A percentile compares a stretch with the other conserved stretches of the same genome.
These are phyloP conservation scores for Fusarium metavorans DNA, from an alignment of 2,329 filamentous ascomycete genomes.

Conservation along the genomic window DNA sequence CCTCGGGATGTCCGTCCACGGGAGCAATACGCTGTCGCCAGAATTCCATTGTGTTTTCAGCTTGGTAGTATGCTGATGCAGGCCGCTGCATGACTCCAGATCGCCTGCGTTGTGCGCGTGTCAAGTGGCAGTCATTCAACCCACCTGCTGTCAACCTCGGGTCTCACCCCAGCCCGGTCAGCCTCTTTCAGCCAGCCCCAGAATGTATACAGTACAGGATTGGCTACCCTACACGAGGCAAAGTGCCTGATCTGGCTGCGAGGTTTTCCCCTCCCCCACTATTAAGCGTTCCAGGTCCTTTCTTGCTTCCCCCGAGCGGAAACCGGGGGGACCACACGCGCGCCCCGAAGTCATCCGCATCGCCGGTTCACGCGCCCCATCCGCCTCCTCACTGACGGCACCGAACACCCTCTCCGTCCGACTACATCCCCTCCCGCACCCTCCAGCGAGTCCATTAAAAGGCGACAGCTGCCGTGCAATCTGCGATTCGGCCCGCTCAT, in stretches of 20 bases:
- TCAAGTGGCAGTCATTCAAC: not conserved
- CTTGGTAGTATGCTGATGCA: not conserved
- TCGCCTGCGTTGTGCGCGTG: not conserved
- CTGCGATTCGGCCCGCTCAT: conserved; percentile 21
- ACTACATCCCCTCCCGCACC: conserved; percentile 16
- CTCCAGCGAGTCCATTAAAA: conserved; percentile 17
- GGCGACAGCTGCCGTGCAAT: conserved; percentile 24
- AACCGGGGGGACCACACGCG: conserved; percentile 41
- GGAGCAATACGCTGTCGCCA: not conserved
- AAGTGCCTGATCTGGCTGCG: conserved; percentile 9
- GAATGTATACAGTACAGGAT: not conserved
- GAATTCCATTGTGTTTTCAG: not conserved
- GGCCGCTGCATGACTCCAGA: not conserved
- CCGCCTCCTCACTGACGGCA: conserved; percentile 33
- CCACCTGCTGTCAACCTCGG: not conserved
- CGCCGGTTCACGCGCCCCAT: conserved; percentile 46
- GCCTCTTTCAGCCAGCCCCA: not conserved
- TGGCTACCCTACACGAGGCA: conserved; percentile 5
- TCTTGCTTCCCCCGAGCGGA: conserved; percentile 29
- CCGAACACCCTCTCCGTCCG: conserved; percentile 20
- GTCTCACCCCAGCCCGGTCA: not conserved
- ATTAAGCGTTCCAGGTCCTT: conserved; percentile 30
- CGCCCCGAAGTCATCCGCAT: conserved; percentile 49
- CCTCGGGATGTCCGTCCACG: not conserved
- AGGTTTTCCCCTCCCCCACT: conserved; percentile 24